Base-by-base conservation (phyloP, 2,329 filamentous ascomycete genomes). In the Aureobasidium sp. region DNA sequence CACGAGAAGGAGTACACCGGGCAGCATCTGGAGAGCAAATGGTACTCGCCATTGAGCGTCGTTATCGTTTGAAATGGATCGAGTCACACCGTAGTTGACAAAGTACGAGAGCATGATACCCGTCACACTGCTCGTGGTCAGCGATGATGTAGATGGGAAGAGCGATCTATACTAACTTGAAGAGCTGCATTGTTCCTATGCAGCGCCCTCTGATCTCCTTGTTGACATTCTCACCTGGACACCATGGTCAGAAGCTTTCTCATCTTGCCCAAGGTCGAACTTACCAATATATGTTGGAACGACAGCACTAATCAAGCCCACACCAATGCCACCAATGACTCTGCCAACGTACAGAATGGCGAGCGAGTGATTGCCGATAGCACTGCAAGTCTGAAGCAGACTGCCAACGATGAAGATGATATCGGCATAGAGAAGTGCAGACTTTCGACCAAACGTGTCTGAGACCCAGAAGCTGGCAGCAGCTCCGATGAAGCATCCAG, bases 31-130 rank as follows among this genome's bases (percentile, higher is more conserved):
- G 10, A 83, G 71, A 1, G 77, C 79, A 26, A 83, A 79, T 0
- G 80, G 80, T 4, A 82, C 72, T 8, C 80, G 76, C 80, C 80
- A 83, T 69, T 82, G 81, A n/a, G 73, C 75, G 2, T 78, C 75
- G 41, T 75, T 74, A 4, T 74, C 70, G 12, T 69, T 63, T n/a
- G 71, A 73, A 58, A 82, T 76, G 53, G 77, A 74, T 29, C 76
- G 70, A 23, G 74, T 70, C 50, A 81, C 79, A 39, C 80, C 79
- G 64, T 81, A 82, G 68, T 82, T 80, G 60, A 82, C 75, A 71
- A 80, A 82, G 71, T 81, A 82, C 39, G 77, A 76, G 20, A 81
- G 69, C 56, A 78, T 80, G 26, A 80, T 80, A 13, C 76, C 76
- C 0, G 75, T 76, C 26, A 78, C 76, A 65, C 42, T 46, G 42